phyloP scores from a whole-genome alignment of 257 asterid genomes.

The Plectranthus barbatus region DNA sequence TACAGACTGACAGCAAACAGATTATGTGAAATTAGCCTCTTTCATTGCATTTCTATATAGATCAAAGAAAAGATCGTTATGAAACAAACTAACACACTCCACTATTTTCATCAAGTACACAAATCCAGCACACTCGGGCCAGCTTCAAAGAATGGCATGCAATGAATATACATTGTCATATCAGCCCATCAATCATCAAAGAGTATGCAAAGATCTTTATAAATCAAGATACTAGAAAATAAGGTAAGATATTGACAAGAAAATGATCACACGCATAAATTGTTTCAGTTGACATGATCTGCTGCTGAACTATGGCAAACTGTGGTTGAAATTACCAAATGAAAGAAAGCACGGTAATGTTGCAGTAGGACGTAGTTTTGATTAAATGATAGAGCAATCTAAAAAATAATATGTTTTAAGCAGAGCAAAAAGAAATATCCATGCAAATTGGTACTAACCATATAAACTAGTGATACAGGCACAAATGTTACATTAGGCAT shows the following conservation, averaged over 20 bases:
- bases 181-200: no score
- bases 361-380: background rate
- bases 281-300: no score
- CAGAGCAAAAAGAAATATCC: background rate
- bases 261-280: no score
- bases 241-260: background rate
- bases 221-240: background rate
- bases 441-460: background rate
- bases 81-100: background rate
- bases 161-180: background rate
- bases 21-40: background rate
- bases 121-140: background rate
- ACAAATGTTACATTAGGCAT: background rate
- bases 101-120: background rate
- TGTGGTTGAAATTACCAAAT: background rate
- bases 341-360: background rate
- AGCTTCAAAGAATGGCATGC: background rate
- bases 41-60: background rate
- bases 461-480: background rate
- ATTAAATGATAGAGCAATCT: background rate
- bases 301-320: no score
- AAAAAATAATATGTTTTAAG: background rate
- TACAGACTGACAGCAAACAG: constrained; percentile 64
- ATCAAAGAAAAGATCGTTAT: background rate
- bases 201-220: no score